Evolutionary conservation across 2,329 filamentous ascomycete species (phyloP).

Genomic region (Ophiostoma himal-ulmi): DNA sequence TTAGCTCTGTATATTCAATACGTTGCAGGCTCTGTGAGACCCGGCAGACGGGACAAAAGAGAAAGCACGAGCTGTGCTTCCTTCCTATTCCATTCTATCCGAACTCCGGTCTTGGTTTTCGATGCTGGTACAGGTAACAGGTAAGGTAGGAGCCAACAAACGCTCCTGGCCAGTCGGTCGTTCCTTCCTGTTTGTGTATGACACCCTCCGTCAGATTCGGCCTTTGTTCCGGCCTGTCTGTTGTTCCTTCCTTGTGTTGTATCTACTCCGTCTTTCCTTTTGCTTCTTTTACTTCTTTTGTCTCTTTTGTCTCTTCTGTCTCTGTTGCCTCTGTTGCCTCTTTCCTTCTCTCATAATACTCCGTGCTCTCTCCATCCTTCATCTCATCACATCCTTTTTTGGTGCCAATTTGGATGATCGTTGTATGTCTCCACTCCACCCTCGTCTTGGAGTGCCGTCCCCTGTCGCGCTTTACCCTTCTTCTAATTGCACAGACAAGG

Average conservation of each 20-base stretch:
- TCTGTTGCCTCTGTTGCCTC: background rate
- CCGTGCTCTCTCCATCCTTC: background rate
- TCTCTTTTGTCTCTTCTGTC: background rate
- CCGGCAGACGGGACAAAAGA: background rate
- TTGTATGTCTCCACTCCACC: constrained; percentile 15
- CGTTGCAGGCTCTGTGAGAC: background rate
- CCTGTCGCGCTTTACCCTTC: constrained; percentile 11
- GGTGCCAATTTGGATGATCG: constrained; percentile 24
- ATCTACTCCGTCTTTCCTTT: background rate
- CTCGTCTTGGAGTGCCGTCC: constrained; percentile 19
- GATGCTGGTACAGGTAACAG: no score
- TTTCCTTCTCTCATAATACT: background rate
- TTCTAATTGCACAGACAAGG: constrained; percentile 20
- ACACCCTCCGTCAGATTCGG: background rate
- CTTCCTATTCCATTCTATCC: background rate
- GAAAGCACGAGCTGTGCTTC: background rate
- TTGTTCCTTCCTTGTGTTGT: constrained; percentile 1
- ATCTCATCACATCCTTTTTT: constrained; percentile 11
- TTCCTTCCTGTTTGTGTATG: background rate
- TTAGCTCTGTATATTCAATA: no score
- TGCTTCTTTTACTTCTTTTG: background rate
- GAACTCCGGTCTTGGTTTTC: background rate
- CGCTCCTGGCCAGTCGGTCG: background rate
- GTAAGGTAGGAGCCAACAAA: background rate
- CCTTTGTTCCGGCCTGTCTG: background rate